phyloP scores from a whole-genome alignment of 805 yeast genomes.

The Schizosaccharomyces octosporus region DNA sequence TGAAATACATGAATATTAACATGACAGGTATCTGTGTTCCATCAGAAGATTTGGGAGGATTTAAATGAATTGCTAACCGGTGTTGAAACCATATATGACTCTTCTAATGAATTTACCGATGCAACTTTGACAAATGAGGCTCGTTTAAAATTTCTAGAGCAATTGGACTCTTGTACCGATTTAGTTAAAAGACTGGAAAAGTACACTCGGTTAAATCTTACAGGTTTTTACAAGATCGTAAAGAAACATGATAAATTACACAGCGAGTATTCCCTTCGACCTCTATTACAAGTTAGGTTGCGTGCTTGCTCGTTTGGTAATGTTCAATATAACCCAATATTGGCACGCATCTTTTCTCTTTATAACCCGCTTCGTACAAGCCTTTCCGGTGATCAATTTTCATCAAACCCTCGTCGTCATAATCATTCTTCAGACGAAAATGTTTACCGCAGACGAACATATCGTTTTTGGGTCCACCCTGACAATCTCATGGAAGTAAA shows the following conservation, averaged over 20 bases:
- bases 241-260: slow-evolving; percentile 89
- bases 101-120: slow-evolving; percentile 5
- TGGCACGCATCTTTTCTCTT: slow-evolving; percentile 49
- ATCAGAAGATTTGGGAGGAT: slow-evolving; percentile 3
- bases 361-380: slow-evolving; percentile 19
- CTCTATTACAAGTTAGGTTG: slow-evolving; percentile 67
- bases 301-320: slow-evolving; percentile 36
- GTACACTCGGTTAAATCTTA: slow-evolving; percentile 75
- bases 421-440: slow-evolving; percentile 3
- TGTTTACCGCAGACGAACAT: slow-evolving; percentile 19
- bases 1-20: background rate
- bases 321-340: background rate
- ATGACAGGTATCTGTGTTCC: background rate
- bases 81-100: slow-evolving; percentile 3
- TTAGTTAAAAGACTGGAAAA: slow-evolving; percentile 69
- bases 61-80: background rate
- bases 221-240: slow-evolving; percentile 84
- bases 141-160: slow-evolving; percentile 33
- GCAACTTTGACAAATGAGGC: slow-evolving; percentile 21
- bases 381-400: background rate
- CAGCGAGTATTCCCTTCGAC: slow-evolving; percentile 67
- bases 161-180: slow-evolving; percentile 48
- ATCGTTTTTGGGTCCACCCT: slow-evolving; percentile 92
- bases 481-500: slow-evolving; percentile 92
- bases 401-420: background rate